Evolutionary conservation across 352 stramenopile species (phyloP).

Genomic region (Phytophthora fragariae): DNA sequence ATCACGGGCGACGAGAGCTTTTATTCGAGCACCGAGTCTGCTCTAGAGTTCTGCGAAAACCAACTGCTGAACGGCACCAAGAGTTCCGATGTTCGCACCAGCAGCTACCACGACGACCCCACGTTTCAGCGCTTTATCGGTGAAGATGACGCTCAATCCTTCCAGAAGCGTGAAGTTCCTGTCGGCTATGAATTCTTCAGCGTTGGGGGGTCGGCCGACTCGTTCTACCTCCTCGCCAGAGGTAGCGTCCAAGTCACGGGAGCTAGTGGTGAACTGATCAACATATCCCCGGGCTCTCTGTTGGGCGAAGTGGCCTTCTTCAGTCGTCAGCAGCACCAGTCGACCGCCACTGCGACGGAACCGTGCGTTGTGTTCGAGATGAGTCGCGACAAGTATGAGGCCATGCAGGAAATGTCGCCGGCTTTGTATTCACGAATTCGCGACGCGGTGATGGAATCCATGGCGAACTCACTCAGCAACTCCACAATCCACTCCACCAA

Average conservation of each 20-base stretch:
- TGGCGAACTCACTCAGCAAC: constrained; percentile 59
- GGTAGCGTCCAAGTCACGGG: constrained; percentile 61
- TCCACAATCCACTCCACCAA: neutral
- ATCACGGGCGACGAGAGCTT: constrained; percentile 59
- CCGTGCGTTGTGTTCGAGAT: constrained; percentile 69
- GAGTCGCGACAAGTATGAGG: constrained; percentile 59
- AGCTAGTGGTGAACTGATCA: constrained; percentile 30
- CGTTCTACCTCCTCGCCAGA: constrained; percentile 74
- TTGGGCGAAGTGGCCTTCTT: constrained; percentile 88
- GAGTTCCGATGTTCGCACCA: neutral
- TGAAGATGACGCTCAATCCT: constrained; percentile 69
- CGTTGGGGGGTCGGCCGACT: constrained; percentile 47
- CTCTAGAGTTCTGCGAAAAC: constrained; percentile 78
- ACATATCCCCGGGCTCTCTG: constrained; percentile 61
- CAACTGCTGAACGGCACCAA: constrained; percentile 37
- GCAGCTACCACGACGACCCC: constrained; percentile 43
- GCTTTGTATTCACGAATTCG: constrained; percentile 66
- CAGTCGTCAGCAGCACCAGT: constrained; percentile 56
- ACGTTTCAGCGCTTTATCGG: constrained; percentile 70
- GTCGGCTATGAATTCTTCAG: constrained; percentile 69
- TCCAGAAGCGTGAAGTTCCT: constrained; percentile 49
- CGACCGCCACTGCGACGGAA: constrained; percentile 47
- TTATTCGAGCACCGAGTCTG: constrained; percentile 65
- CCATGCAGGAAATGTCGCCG: constrained; percentile 51
- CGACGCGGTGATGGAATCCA: constrained; percentile 77